Percentiles rank a stretch among this genome's conserved stretches.
These are phyloP conservation scores for Echinochloa phyllopogon DNA, from an alignment of 176 grass and related monocot genomes.

Conservation along the genomic window DNA sequence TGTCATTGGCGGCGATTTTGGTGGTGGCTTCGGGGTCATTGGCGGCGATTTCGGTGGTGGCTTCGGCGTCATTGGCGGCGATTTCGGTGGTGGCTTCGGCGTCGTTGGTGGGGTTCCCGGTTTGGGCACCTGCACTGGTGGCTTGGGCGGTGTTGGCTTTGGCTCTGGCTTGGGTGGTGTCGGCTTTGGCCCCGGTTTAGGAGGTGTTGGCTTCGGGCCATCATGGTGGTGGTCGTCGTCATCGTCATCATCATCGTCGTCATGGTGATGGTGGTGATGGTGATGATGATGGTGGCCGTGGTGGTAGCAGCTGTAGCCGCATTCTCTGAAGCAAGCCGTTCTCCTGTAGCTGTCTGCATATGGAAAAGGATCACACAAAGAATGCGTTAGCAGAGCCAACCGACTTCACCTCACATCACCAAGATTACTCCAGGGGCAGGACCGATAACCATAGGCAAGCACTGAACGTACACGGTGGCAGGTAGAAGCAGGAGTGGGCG, in stretches of 20 bases:
- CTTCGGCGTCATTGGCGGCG: neutral
- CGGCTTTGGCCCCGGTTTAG: neutral
- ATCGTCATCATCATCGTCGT: neutral
- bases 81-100: neutral
- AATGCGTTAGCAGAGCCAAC: neutral
- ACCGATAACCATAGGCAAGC: no score
- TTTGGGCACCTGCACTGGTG: neutral
- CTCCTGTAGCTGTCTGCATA: conserved; percentile 13
- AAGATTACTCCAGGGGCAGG: neutral
- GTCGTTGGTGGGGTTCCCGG: neutral
- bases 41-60: neutral
- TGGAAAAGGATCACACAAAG: neutral
- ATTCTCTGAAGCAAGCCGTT: conserved; percentile 17
- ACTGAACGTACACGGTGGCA: neutral
- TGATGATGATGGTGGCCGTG: neutral
- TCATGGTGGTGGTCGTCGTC: neutral
- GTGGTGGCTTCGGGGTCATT: neutral
- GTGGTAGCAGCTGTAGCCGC: conserved; percentile 36
- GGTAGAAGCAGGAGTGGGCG: neutral
- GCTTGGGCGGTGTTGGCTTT: neutral
- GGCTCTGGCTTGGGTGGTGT: neutral
- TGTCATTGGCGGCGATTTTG: neutral
- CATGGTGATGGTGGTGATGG: neutral
- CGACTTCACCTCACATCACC: neutral
- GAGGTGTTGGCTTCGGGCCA: neutral